Evolutionary conservation across 805 yeast genomes (phyloP).

Genomic region (Brettanomyces bruxellensis): DNA sequence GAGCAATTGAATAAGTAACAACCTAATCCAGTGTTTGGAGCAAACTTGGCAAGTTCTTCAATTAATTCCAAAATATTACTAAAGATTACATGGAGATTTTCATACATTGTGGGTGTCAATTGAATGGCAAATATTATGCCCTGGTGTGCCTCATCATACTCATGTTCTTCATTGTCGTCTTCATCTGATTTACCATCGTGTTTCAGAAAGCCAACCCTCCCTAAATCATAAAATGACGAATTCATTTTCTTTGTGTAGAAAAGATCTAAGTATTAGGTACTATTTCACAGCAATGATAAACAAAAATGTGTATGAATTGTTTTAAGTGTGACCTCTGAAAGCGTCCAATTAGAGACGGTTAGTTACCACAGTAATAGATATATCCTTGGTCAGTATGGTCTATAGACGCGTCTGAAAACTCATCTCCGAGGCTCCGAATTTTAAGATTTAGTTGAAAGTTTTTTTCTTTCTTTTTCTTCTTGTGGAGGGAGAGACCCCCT

Average conservation of each 20-base stretch:
- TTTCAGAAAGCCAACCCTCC: neutral
- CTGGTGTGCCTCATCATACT: constrained; percentile 43
- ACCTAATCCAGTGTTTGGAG: constrained; percentile 69
- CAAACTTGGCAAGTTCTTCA: constrained; percentile 52
- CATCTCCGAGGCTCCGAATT: no score
- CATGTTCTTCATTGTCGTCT: constrained; percentile 14
- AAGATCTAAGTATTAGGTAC: no score
- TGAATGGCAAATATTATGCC: constrained; percentile 60
- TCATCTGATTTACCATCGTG: neutral
- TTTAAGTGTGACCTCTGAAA: no score
- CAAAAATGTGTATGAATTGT: no score
- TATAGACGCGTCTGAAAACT: no score
- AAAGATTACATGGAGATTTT: constrained; percentile 34
- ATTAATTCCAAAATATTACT: constrained; percentile 52
- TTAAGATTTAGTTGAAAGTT: no score
- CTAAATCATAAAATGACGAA: constrained; percentile 1
- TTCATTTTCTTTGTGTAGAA: neutral
- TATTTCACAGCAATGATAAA: no score
- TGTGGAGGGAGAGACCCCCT: no score
- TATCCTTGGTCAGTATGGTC: no score
- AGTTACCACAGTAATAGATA: no score
- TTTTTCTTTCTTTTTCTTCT: no score
- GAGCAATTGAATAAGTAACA: constrained; percentile 50
- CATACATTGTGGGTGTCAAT: constrained; percentile 38
- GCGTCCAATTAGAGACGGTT: no score